phyloP scores from a whole-genome alignment of 441 rosid genomes.

The Gossypium lobatum region DNA sequence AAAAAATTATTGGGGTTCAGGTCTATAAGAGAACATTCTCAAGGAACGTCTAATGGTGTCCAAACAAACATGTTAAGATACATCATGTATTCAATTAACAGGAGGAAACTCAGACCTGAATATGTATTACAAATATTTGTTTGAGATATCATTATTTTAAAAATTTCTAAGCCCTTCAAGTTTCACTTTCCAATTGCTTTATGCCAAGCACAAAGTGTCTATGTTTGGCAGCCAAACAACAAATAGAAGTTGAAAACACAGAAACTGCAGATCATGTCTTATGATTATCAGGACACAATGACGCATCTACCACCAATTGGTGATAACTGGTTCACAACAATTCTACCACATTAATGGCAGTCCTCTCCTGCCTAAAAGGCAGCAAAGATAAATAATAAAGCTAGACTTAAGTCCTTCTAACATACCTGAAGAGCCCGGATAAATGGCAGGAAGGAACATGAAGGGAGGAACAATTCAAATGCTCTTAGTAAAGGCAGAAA shows the following conservation, averaged over 20 bases:
- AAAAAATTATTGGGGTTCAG: not conserved
- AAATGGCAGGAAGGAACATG: slow-evolving; percentile 87
- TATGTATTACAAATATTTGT: not conserved
- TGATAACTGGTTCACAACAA: slow-evolving; percentile 9
- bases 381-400: slow-evolving; percentile 18
- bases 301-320: not conserved
- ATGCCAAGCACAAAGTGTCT: not conserved
- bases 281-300: slow-evolving; percentile 11
- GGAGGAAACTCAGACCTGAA: not conserved
- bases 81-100: not conserved
- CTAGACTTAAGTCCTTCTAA: slow-evolving; percentile 17
- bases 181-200: slow-evolving; percentile 6
- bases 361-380: slow-evolving; percentile 16
- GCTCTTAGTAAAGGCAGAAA: slow-evolving; percentile 94
- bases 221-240: slow-evolving; percentile 11
- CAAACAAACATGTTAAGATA: not conserved
- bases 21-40: not conserved
- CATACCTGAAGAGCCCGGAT: slow-evolving; percentile 98
- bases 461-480: slow-evolving; percentile 98
- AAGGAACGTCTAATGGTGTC: not conserved
- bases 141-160: not conserved
- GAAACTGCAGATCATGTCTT: slow-evolving; percentile 9
- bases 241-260: slow-evolving; percentile 5
- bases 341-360: not conserved
- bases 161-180: not conserved